Conservation (phyloP, 257 asterid genomes). For the Solanum verrucosum region DNA sequence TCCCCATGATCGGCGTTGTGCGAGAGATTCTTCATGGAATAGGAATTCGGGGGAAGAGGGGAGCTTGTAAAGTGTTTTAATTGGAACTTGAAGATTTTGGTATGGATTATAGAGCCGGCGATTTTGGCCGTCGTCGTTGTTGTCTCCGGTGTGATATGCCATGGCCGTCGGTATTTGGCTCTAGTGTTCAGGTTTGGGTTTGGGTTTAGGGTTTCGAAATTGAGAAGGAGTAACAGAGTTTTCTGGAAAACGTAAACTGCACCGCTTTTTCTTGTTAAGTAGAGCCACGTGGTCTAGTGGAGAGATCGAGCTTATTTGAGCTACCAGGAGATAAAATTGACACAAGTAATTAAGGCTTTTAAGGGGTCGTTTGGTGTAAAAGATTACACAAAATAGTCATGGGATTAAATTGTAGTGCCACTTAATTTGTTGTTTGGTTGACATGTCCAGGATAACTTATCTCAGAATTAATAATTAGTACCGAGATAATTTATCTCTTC, state of each 20-base stretch:
- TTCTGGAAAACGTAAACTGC: background rate
- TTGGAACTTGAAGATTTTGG: constrained; percentile 4
- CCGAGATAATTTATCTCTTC: no score
- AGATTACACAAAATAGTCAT: no score
- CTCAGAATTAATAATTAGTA: no score
- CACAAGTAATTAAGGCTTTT: no score
- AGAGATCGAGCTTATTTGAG: background rate
- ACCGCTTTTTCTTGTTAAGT: background rate
- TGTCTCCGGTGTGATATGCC: background rate
- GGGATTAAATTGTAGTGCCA: no score
- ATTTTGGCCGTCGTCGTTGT: background rate
- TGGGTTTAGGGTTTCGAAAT: background rate
- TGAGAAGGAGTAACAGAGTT: background rate
- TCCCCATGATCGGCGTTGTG: constrained; percentile 5
- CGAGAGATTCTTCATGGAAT: background rate
- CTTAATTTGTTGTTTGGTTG: no score
- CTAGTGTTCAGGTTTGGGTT: background rate
- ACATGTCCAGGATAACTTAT: no score
- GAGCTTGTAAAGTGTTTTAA: background rate
- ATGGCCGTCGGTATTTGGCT: background rate
- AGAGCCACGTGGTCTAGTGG: background rate
- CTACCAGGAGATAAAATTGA: no score
- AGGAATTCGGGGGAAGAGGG: constrained; percentile 3
- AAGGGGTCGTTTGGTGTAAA: no score
- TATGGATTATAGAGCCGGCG: constrained; percentile 9